These are phyloP conservation scores for Turritis glabra DNA, from an alignment of 345 rosid species.

Conservation along the genomic window DNA sequence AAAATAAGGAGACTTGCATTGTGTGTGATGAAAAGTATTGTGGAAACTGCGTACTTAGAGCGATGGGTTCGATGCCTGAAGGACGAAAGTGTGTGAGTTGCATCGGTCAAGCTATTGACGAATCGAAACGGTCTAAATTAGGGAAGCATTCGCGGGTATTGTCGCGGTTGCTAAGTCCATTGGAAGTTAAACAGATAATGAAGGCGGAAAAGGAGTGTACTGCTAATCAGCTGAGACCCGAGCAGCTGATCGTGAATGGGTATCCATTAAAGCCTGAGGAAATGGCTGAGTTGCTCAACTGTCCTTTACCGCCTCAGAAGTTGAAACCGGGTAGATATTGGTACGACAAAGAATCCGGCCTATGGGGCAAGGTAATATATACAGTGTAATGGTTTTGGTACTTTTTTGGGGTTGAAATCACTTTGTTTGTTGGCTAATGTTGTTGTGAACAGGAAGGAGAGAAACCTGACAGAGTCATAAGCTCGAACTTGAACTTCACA, in stretches of 20 bases:
- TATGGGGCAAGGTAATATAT: constrained; percentile 85
- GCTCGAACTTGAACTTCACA: constrained; percentile 83
- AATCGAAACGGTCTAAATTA: constrained; percentile 68
- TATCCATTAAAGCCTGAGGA: constrained; percentile 81
- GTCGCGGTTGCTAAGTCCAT: constrained; percentile 80
- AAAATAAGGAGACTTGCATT: constrained; percentile 82
- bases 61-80: constrained; percentile 99
- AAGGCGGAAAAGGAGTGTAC: constrained; percentile 94
- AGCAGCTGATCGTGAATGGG: constrained; percentile 89
- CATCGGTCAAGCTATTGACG: constrained; percentile 81
- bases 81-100: constrained; percentile 96
- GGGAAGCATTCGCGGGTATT: constrained; percentile 81
- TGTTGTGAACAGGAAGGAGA: constrained; percentile 82
- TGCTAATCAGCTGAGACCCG: constrained; percentile 93
- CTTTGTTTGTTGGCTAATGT: constrained; percentile 12
- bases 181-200: constrained; percentile 98
- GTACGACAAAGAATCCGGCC: constrained; percentile 98
- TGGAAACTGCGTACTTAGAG: constrained; percentile 90
- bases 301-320: constrained; percentile 76
- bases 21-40: constrained; percentile 95
- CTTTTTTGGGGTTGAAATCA: neutral
- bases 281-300: constrained; percentile 79
- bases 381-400: neutral
- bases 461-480: constrained; percentile 77
- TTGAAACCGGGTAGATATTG: constrained; percentile 94